Conservation (phyloP, 352 stramenopile genomes). For the Globisporangium canariense region DNA sequence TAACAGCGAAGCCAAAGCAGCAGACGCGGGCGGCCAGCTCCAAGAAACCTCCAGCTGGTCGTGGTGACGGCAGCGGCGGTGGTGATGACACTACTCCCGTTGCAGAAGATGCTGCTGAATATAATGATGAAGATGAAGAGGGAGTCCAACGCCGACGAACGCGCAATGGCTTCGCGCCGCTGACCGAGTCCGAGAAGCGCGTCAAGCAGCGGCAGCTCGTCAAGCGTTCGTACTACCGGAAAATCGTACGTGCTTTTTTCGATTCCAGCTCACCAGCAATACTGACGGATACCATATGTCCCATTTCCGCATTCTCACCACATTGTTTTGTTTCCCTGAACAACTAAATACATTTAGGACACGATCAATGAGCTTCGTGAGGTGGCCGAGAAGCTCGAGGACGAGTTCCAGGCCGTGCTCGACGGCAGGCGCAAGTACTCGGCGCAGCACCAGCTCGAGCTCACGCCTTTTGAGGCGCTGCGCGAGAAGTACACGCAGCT, state of each 20-base stretch:
- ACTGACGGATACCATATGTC: neutral
- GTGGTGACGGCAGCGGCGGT: neutral
- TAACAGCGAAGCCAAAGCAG: neutral
- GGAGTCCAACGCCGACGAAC: constrained; percentile 15
- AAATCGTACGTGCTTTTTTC: constrained; percentile 42
- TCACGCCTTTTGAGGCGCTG: constrained; percentile 33
- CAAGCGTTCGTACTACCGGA: constrained; percentile 72
- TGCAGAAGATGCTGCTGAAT: neutral
- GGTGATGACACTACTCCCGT: too few relatives aligned
- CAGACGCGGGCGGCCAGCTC: neutral
- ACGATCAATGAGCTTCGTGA: constrained; percentile 55
- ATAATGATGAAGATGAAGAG: neutral
- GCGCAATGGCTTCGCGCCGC: constrained; percentile 29
- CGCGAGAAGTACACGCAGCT: constrained; percentile 46
- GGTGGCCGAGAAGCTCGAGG: constrained; percentile 45
- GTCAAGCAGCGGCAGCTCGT: constrained; percentile 69
- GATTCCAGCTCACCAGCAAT: neutral
- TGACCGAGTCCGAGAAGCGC: constrained; percentile 57
- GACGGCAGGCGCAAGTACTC: constrained; percentile 17
- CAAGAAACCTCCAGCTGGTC: neutral
- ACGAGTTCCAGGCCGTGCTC: constrained; percentile 39
- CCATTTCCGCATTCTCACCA: neutral
- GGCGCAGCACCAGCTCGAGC: constrained; percentile 8
- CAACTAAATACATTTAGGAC: constrained; percentile 23
- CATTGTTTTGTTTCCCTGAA: neutral